phyloP scores from a whole-genome alignment of 2,329 filamentous ascomycete species.

The Trichoderma sp. region DNA sequence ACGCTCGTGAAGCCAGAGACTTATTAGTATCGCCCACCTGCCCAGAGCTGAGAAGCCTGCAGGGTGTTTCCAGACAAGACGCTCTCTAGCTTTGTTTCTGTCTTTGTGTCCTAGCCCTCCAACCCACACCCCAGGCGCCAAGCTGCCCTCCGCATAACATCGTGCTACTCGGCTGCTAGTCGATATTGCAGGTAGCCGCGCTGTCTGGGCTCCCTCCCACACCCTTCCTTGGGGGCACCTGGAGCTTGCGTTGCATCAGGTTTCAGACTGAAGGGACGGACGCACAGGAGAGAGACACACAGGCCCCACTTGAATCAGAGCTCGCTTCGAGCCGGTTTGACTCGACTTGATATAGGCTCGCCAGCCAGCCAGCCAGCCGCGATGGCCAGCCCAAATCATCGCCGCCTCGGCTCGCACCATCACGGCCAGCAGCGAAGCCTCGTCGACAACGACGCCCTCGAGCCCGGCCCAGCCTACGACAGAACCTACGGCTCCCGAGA shows the following conservation, averaged over 20 bases:
- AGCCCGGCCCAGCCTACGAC: conserved; percentile 1
- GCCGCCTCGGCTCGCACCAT: conserved; percentile 9
- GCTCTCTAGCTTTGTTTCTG: background rate
- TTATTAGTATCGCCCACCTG: background rate
- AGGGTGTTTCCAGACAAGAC: background rate
- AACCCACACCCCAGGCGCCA: background rate
- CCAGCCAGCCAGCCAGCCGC: background rate
- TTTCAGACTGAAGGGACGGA: background rate
- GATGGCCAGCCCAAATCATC: conserved; percentile 20
- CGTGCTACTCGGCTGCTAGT: background rate
- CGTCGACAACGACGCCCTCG: conserved; percentile 3
- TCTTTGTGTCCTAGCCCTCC: background rate
- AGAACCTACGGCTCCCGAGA: conserved; percentile 13
- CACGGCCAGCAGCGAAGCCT: conserved; percentile 12
- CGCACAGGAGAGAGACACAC: background rate
- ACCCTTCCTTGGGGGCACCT: background rate
- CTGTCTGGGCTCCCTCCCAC: background rate
- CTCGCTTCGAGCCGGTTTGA: too few species aligned
- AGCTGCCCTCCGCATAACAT: background rate
- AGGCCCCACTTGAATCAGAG: conserved; percentile 14
- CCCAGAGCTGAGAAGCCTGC: conserved; percentile 10
- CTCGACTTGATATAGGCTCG: conserved; percentile 1
- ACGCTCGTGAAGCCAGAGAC: background rate
- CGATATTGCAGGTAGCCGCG: background rate
- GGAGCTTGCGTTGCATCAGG: background rate